Base-by-base conservation (phyloP, 164 flowering plant genomes). In the Brasenia schreberi region DNA sequence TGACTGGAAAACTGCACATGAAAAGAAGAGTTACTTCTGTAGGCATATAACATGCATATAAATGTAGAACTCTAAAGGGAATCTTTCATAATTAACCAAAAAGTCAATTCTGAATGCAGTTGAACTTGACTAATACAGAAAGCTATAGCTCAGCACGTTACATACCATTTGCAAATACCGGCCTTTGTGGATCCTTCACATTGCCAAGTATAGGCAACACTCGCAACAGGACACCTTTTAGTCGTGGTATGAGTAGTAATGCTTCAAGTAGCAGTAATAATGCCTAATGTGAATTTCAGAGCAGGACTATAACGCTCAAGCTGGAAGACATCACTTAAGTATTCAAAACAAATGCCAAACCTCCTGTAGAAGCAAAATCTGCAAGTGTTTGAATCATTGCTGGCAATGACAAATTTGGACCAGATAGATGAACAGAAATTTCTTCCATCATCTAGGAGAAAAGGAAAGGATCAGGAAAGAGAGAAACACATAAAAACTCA, bases 371-470 rank as follows among this genome's bases (percentile, higher is more conserved):
- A 72, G 99, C 92, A 75, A 92, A 95, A 65, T 95, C 94, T 58
- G 99, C 96, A 69, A 95, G 94, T 64, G 87, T 82, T 80, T 89
- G 97, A 81, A 95, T 90, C 97, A 92, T 92, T 19, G 94, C 88
- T 23, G 90, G 94, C 65, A 85, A 70, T 65, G 88, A 86, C 66
- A 88, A 80, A 77, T 77, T 84, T 56, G 90, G 75, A 64, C 92
- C 97, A 1, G 89, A 78, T 42, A 95, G 75, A 80, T 92, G 89
- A 66, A 83, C 82, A 82, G 83, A 88, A 69, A 88, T 77, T 78
- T 95, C 99, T 70, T 92, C 97, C 92, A 95, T 85, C 97, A 89
- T 87, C 99, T 95, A 77, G 70, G 68, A 79, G 43, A 66, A 19
- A 42, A 70, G 52, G 60, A 44, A 43, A n/a, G 17, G 19, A n/a